phyloP scores from a whole-genome alignment of 1,284 basidiomycete species.

The Ceratobasidium sp. region DNA sequence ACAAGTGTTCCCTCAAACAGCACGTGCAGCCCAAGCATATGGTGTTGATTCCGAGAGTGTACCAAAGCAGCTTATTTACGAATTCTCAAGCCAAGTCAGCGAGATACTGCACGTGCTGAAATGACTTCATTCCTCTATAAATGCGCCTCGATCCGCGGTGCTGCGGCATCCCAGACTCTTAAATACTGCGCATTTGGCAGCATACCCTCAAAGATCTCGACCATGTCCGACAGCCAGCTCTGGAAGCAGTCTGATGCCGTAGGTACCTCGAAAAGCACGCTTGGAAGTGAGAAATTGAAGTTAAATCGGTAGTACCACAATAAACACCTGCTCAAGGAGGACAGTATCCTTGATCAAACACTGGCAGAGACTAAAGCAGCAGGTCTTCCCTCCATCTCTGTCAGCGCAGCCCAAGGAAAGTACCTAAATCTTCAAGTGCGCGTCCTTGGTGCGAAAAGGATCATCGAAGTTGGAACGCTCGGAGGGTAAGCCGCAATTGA shows the following conservation, averaged over 20 bases:
- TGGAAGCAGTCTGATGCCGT: not conserved
- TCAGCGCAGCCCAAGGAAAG: slow-evolving; percentile 63
- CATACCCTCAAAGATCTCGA: not conserved
- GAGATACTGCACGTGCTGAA: too few relatives aligned
- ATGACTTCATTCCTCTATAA: too few relatives aligned
- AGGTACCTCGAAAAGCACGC: not conserved
- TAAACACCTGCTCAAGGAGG: slow-evolving; percentile 59
- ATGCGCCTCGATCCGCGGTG: too few relatives aligned
- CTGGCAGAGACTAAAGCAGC: slow-evolving; percentile 54
- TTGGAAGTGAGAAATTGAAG: not conserved
- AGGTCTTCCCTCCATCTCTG: slow-evolving; percentile 61
- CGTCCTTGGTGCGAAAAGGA: slow-evolving; percentile 58
- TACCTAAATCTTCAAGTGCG: slow-evolving; percentile 59
- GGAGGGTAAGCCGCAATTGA: slow-evolving; percentile 56
- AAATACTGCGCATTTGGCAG: not conserved
- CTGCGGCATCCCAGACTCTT: not conserved
- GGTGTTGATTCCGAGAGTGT: too few relatives aligned
- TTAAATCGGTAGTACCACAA: slow-evolving; percentile 57
- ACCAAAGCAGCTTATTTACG: too few relatives aligned
- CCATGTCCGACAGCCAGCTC: not conserved
- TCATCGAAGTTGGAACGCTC: slow-evolving; percentile 67
- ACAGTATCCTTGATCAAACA: slow-evolving; percentile 53
- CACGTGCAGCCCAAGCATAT: too few relatives aligned
- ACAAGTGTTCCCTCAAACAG: too few relatives aligned
- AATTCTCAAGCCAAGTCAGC: too few relatives aligned